Conservation (phyloP, 1,284 basidiomycete species). For the Lentinula novae-zelandiae region DNA sequence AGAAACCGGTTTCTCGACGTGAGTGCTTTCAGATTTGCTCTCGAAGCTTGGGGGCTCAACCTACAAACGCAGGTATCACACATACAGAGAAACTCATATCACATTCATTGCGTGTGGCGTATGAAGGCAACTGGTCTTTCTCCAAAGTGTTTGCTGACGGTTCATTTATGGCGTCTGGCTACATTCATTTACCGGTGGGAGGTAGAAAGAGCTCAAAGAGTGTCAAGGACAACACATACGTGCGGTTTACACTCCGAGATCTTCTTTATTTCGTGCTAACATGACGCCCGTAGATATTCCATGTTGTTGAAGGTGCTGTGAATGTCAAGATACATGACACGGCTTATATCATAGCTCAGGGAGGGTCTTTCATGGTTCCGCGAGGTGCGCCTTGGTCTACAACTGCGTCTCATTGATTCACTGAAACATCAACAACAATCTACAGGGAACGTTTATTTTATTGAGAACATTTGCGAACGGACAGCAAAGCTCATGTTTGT, state of each 20-base stretch:
- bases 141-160: constrained; percentile 15
- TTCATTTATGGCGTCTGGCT: constrained; percentile 16
- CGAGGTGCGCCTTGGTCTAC: constrained; percentile 9
- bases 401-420: neutral
- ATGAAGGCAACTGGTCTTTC: constrained; percentile 14
- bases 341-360: constrained; percentile 13
- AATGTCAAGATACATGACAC: constrained; percentile 17
- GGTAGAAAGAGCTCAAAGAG: constrained; percentile 15
- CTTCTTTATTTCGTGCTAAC: neutral
- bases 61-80: constrained; percentile 7
- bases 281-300: constrained; percentile 13
- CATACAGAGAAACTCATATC: constrained; percentile 10
- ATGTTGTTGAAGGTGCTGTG: constrained; percentile 17
- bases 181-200: constrained; percentile 7
- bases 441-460: constrained; percentile 17
- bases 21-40: neutral
- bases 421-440: neutral
- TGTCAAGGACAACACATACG: constrained; percentile 18
- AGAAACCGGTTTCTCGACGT: constrained; percentile 11
- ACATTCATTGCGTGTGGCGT: constrained; percentile 1
- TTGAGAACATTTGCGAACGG: constrained; percentile 17
- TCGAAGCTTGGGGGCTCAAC: neutral
- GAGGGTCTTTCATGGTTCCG: constrained; percentile 18
- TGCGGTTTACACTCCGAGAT: constrained; percentile 8
- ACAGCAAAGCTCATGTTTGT: constrained; percentile 16